Evolutionary conservation across 495 filamentous ascomycete species (phyloP).

Genomic region (Podospora comata): DNA sequence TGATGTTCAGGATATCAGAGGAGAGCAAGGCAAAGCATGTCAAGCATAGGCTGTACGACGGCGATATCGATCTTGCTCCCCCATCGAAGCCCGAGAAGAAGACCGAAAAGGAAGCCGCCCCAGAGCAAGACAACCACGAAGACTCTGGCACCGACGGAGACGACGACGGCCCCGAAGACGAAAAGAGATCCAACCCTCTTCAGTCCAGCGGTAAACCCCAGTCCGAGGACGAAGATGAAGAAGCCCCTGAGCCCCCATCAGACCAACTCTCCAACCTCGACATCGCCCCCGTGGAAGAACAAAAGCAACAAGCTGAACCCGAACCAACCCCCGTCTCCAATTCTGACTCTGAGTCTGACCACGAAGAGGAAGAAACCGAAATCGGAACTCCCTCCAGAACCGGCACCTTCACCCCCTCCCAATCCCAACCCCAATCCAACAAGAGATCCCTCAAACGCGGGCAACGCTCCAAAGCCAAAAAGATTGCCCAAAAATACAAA

Average conservation of each 20-base stretch:
- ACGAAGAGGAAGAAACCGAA: not conserved
- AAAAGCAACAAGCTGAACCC: constrained; percentile 13
- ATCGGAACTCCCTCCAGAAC: constrained; percentile 3
- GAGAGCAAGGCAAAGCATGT: constrained; percentile 78
- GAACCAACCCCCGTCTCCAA: constrained; percentile 18
- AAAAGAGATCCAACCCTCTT: constrained; percentile 42
- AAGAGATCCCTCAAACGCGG: constrained; percentile 59
- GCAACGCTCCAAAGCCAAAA: constrained; percentile 81
- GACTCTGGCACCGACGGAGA: constrained; percentile 36
- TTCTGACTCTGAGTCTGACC: not conserved
- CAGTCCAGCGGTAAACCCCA: constrained; percentile 36
- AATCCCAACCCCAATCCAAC: constrained; percentile 27
- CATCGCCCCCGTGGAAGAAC: constrained; percentile 6
- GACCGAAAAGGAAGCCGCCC: constrained; percentile 20
- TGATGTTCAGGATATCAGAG: constrained; percentile 86
- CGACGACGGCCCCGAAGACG: constrained; percentile 34
- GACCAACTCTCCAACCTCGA: constrained; percentile 38
- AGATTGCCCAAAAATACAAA: constrained; percentile 84
- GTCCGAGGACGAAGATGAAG: not conserved
- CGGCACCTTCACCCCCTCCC: constrained; percentile 13
- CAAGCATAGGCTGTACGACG: constrained; percentile 63
- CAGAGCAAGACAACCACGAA: constrained; percentile 34
- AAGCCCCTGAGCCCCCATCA: constrained; percentile 16
- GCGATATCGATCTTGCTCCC: constrained; percentile 12
- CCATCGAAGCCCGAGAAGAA: constrained; percentile 11